Percentiles rank a stretch among this genome's conserved stretches.
Evolutionary conservation across 805 yeast genomes (phyloP).

Genomic region (Citeromyces matritensis): DNA sequence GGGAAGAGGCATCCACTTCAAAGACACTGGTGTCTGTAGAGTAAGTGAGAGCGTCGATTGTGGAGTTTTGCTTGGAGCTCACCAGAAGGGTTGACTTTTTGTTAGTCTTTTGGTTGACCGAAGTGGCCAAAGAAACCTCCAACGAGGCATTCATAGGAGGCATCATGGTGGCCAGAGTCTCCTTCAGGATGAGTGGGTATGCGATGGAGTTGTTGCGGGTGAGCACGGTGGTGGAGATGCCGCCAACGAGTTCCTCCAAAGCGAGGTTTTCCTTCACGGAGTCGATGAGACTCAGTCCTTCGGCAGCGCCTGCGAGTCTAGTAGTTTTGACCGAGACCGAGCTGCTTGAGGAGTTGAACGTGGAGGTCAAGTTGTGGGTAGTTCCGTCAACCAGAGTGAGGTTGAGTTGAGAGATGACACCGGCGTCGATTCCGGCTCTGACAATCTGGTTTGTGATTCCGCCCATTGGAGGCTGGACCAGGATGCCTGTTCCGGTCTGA

Average conservation of each 20-base stretch:
- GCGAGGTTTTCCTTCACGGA: conserved; percentile 2
- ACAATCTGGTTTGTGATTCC: conserved; percentile 11
- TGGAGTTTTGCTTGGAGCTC: conserved; percentile 4
- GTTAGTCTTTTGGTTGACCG: conserved; percentile 3
- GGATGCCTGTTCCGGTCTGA: conserved; percentile 9
- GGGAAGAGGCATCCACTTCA: conserved; percentile 1
- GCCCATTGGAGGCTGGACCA: conserved; percentile 11
- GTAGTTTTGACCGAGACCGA: conserved; percentile 6
- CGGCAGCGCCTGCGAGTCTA: conserved; percentile 4
- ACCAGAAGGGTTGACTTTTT: not conserved
- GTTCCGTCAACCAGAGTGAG: conserved; percentile 12
- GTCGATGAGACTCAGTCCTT: conserved; percentile 4
- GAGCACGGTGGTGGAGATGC: conserved; percentile 2
- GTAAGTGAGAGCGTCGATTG: conserved; percentile 4
- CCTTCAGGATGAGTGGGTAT: conserved; percentile 5
- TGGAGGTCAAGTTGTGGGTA: conserved; percentile 8
- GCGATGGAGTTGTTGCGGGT: conserved; percentile 4
- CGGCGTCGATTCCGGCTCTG: conserved; percentile 6
- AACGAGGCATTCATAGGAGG: conserved; percentile 4
- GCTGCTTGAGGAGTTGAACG: conserved; percentile 6
- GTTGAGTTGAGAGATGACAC: conserved; percentile 9
- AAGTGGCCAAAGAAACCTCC: conserved; percentile 3
- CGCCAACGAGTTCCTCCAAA: conserved; percentile 3
- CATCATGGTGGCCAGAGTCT: conserved; percentile 5
- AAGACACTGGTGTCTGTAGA: conserved; percentile 3